Evolutionary conservation across 2,329 filamentous ascomycete species (phyloP).

Genomic region (Diplodia corticola): DNA sequence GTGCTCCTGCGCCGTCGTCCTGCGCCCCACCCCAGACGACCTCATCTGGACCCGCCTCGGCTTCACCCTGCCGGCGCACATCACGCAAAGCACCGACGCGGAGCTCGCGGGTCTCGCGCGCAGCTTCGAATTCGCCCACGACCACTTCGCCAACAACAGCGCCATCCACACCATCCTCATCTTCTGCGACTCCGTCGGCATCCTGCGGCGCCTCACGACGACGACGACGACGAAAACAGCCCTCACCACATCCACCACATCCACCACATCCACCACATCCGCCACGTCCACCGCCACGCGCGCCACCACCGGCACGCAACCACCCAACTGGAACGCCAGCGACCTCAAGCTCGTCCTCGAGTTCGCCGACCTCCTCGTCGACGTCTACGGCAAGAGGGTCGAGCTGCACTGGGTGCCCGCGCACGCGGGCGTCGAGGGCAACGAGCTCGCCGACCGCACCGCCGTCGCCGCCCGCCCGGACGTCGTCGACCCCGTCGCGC

Average conservation of each 20-base stretch:
- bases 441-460: not conserved
- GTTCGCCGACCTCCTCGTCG: not conserved
- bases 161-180: fast-evolving
- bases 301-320: too few species aligned
- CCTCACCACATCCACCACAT: too few species aligned
- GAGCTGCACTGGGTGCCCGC: not conserved
- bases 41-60: not conserved
- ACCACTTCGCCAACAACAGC: not conserved
- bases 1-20: not conserved
- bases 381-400: not conserved
- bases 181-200: not conserved
- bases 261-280: too few species aligned
- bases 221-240: too few species aligned
- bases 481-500: too few species aligned
- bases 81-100: not conserved
- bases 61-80: not conserved
- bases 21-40: not conserved
- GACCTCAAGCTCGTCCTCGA: not conserved
- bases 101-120: not conserved
- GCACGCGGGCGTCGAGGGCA: not conserved
- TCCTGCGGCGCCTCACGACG: not conserved
- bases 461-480: not conserved
- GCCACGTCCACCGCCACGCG: too few species aligned
- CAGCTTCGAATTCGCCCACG: not conserved
- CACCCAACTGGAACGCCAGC: not conserved